Conservation (phyloP, 1,284 basidiomycete species). For the Cryptococcus neoformans region DNA sequence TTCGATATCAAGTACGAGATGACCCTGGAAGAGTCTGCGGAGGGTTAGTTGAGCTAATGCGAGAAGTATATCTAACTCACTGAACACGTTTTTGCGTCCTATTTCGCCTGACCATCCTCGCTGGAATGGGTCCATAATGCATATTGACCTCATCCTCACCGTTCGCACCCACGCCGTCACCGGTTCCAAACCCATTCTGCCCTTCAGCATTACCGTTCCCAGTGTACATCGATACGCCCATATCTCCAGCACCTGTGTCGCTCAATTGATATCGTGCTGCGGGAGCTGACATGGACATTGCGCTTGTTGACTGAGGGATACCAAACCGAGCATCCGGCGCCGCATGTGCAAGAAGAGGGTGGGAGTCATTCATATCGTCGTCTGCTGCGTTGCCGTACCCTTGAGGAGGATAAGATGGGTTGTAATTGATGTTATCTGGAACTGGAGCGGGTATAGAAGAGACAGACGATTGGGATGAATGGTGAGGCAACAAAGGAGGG, state of each 20-base stretch:
- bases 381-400: slow-evolving; percentile 9
- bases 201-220: slow-evolving; percentile 6
- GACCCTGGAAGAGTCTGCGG: slow-evolving; percentile 76
- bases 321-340: slow-evolving; percentile 29
- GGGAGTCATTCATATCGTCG: slow-evolving; percentile 40
- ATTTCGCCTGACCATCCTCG: slow-evolving; percentile 77
- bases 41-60: not conserved
- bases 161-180: slow-evolving; percentile 1
- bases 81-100: slow-evolving; percentile 88
- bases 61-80: slow-evolving; percentile 49
- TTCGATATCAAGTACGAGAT: slow-evolving; percentile 81
- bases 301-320: slow-evolving; percentile 11
- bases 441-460: not conserved
- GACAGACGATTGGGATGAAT: slow-evolving; percentile 16
- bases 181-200: slow-evolving; percentile 9
- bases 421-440: slow-evolving; percentile 3
- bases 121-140: slow-evolving; percentile 77
- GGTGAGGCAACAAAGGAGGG: slow-evolving; percentile 31
- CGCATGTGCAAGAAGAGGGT: slow-evolving; percentile 35
- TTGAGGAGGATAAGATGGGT: slow-evolving; percentile 13
- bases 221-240: slow-evolving; percentile 22
- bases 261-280: slow-evolving; percentile 25
- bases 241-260: slow-evolving; percentile 20
- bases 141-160: slow-evolving; percentile 48
- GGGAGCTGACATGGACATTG: slow-evolving; percentile 7